phyloP scores from a whole-genome alignment of 177 flowering plant species.

The Vitis hybrid region DNA sequence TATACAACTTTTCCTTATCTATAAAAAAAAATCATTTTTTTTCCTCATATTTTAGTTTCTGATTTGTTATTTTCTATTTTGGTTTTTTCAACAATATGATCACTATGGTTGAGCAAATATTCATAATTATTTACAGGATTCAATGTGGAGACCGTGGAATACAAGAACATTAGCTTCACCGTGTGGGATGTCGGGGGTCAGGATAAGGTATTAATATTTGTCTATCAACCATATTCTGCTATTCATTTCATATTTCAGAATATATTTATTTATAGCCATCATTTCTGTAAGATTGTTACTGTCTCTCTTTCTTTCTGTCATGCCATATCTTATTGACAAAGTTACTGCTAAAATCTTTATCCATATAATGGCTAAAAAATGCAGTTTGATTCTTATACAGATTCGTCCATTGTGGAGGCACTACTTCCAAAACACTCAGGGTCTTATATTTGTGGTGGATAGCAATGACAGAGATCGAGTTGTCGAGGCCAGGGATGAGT shows the following conservation, averaged over 20 bases:
- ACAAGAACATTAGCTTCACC: slow-evolving; percentile 96
- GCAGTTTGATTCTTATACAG: slow-evolving; percentile 32
- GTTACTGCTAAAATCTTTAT: too few relatives aligned
- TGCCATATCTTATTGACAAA: neutral
- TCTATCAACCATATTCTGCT: neutral
- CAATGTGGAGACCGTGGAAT: slow-evolving; percentile 93
- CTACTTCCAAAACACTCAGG: slow-evolving; percentile 95
- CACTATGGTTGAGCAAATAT: neutral
- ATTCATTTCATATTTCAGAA: neutral
- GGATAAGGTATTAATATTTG: slow-evolving; percentile 63
- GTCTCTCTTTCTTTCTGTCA: neutral
- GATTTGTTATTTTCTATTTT: neutral
- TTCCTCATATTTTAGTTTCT: neutral
- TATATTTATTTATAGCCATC: neutral
- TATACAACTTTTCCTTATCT: too few relatives aligned
- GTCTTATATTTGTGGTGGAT: slow-evolving; percentile 92
- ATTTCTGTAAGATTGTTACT: neutral
- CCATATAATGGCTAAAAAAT: neutral
- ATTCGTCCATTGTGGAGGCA: slow-evolving; percentile 99
- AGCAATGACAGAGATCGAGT: slow-evolving; percentile 94
- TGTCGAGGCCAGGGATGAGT: slow-evolving; percentile 93
- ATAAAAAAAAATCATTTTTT: neutral
- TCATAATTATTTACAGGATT: slow-evolving; percentile 53
- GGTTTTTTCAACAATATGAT: neutral
- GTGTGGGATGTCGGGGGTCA: slow-evolving; percentile 99